Base-by-base conservation (phyloP, 345 rosid species). In the Nephelium lappaceum region DNA sequence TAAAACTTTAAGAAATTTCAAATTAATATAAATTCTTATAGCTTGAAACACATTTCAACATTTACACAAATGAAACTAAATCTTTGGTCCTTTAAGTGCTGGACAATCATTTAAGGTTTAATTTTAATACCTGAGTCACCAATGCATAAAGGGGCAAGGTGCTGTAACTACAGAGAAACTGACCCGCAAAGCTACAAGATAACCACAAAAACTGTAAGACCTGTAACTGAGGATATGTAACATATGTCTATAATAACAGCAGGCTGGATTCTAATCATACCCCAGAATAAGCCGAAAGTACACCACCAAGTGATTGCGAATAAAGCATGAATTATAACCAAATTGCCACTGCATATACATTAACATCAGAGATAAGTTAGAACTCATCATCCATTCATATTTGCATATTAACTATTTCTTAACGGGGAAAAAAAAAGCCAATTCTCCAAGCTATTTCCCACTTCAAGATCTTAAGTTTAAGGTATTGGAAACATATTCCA, bases 101-200 rank as follows among this genome's bases (percentile, higher is more conserved):
- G 72, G 19, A 25, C 19, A 73, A 47, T 21, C 8, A 27, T 36
- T 16, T 25, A 18, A 38, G 31, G 5, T 75, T 41, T 58, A 66
- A 69, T 11, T 21, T 9, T 8, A 66, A 39, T 83, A 93, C 98
- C 97, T 93, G 98, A 49, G 99, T 92, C 78, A 89, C 98, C 72
- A 92, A 83, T 64, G 99, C 99, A 85, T 93, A 95, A 38, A 95
- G 92, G 39, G 99, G 98, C 79, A 95, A 76, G 78, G 98, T 95
- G 90, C 97, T 93, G 87, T 95, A 95, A 87, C 99, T 95, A 88
- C 99, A 93, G 27, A 93, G 88, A 71, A 95, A 95, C 74, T 92
- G 99, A 67, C 96, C 96, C 9, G 91, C 80, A 85, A 92, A 90
- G 86, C 99, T 93, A 73, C 77, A 86, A 71, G 66, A 78, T 16